These are phyloP conservation scores for Pseudovirgaria hyperparasitica DNA, from an alignment of 2,329 filamentous ascomycete genomes.

Conservation along the genomic window DNA sequence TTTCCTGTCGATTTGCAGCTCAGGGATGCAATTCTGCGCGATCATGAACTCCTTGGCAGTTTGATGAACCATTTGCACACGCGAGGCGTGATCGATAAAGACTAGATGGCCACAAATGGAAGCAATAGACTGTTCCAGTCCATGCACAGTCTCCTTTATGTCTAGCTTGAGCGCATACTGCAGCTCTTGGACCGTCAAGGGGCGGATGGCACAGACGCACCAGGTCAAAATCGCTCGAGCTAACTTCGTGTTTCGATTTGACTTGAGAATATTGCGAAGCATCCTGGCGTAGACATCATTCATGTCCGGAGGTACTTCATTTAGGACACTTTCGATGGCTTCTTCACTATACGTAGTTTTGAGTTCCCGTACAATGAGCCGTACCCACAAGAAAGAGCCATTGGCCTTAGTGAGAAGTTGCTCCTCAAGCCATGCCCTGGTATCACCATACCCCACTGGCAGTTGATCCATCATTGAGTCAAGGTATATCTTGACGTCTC, in stretches of 20 bases:
- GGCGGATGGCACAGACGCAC: conserved; percentile 1
- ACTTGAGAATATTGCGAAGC: conserved; percentile 1
- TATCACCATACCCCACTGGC: no score
- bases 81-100: conserved; percentile 1
- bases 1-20: neutral
- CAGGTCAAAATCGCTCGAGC: conserved; percentile 2
- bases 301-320: conserved; percentile 4
- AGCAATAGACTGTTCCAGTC: conserved; percentile 1
- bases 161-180: conserved; percentile 2
- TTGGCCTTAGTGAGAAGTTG: conserved; percentile 2
- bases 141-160: conserved; percentile 1
- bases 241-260: neutral
- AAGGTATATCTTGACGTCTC: conserved; percentile 4
- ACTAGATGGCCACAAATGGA: conserved; percentile 4
- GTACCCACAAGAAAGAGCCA: conserved; percentile 4
- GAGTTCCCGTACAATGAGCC: conserved; percentile 2
- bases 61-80: conserved; percentile 2
- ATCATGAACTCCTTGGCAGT: no score
- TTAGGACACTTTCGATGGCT: conserved; percentile 1
- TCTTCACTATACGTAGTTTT: conserved; percentile 1
- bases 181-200: conserved; percentile 3
- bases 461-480: conserved; percentile 2
- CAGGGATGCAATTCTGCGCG: neutral
- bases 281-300: conserved; percentile 1
- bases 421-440: conserved; percentile 1